Evolutionary conservation across 148 eudicot genomes (phyloP).

Genomic region (Tetragonia tetragonoides): DNA sequence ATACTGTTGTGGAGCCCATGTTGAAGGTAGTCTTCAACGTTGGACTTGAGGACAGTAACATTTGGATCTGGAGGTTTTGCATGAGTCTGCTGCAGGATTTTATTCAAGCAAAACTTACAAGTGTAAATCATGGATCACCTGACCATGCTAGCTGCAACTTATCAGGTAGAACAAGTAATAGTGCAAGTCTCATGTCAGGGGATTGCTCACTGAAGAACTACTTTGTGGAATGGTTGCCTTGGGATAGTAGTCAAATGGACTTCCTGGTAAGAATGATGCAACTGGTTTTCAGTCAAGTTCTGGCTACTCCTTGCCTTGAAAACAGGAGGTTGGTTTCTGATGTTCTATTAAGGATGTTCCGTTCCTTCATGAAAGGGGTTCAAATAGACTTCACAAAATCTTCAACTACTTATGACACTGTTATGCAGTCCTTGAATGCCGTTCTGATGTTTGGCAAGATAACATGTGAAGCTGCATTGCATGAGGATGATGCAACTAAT

Average conservation of each 20-base stretch:
- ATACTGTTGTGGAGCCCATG: conserved; percentile 66
- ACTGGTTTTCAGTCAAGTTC: conserved; percentile 37
- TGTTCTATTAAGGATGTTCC: conserved; percentile 46
- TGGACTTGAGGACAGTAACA: conserved; percentile 46
- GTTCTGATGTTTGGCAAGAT: conserved; percentile 43
- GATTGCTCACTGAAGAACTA: conserved; percentile 44
- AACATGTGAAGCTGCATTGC: conserved; percentile 37
- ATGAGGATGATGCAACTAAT: conserved; percentile 29
- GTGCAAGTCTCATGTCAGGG: conserved; percentile 20
- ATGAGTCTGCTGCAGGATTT: conserved; percentile 51
- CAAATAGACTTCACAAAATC: conserved; percentile 36
- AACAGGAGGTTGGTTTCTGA: conserved; percentile 35
- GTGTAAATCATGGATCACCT: conserved; percentile 22
- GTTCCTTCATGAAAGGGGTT: conserved; percentile 57
- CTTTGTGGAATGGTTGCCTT: conserved; percentile 55
- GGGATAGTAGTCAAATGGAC: conserved; percentile 56
- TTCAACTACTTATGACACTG: conserved; percentile 41
- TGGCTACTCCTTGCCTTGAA: conserved; percentile 31
- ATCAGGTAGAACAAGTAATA: conserved; percentile 20
- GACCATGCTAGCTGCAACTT: conserved; percentile 19
- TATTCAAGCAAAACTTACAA: conserved; percentile 37
- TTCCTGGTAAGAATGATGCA: conserved; percentile 46
- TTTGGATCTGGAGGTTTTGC: conserved; percentile 58
- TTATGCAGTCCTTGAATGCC: conserved; percentile 47
- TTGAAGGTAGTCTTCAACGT: conserved; percentile 45